Conservation (phyloP, 805 yeast species). For the Millerozyma acaciae region DNA sequence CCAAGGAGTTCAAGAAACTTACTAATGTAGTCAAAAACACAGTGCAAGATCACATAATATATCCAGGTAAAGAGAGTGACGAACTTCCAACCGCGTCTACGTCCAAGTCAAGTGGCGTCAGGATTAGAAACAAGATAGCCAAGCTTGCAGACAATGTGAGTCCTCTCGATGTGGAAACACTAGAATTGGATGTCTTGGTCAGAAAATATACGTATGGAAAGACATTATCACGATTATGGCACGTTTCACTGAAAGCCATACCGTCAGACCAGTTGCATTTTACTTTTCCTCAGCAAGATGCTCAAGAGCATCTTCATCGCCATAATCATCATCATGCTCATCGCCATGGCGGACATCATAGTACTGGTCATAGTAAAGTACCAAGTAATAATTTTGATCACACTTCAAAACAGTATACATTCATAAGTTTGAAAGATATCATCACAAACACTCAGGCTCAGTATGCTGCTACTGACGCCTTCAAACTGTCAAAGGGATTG, state of each 20-base stretch:
- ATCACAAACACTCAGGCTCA: constrained; percentile 17
- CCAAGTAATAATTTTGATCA: constrained; percentile 1
- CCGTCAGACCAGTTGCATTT: background rate
- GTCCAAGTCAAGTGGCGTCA: constrained; percentile 19
- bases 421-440: constrained; percentile 33
- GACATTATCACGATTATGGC: constrained; percentile 30
- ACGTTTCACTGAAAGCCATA: constrained; percentile 14
- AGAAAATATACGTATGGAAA: constrained; percentile 30
- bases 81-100: constrained; percentile 10
- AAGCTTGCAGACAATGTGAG: constrained; percentile 31
- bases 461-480: constrained; percentile 14
- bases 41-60: constrained; percentile 54
- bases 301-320: constrained; percentile 8
- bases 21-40: constrained; percentile 69
- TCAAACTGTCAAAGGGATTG: constrained; percentile 31
- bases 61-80: constrained; percentile 17
- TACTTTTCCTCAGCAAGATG: constrained; percentile 2
- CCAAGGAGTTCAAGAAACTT: constrained; percentile 45
- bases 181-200: constrained; percentile 34
- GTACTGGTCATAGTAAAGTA: background rate
- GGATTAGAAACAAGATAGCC: constrained; percentile 30
- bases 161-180: constrained; percentile 39
- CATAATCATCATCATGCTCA: constrained; percentile 7
- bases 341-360: constrained; percentile 9
- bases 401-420: constrained; percentile 16